phyloP scores from a whole-genome alignment of 139 green algal genomes.

The Yamagishiella unicocca region DNA sequence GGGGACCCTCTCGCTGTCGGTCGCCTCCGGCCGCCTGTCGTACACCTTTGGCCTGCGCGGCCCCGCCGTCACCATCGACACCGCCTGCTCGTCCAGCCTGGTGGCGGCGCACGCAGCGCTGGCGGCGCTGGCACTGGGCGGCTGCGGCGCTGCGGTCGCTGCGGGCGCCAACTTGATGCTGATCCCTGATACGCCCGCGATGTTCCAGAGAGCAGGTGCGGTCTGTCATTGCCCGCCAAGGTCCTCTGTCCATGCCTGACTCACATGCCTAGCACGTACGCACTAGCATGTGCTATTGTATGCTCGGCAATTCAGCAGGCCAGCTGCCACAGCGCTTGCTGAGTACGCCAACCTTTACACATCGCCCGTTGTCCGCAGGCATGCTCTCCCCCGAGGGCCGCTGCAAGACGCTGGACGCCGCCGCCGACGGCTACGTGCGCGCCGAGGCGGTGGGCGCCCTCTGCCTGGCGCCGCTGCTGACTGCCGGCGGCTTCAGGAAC shows the following conservation, averaged over 20 bases:
- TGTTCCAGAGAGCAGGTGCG: constrained; percentile 70
- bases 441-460: constrained; percentile 70
- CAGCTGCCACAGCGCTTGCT: no score
- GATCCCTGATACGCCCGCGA: constrained; percentile 67
- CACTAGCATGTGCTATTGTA: no score
- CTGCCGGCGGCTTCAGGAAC: neutral
- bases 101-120: constrained; percentile 74
- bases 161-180: constrained; percentile 70
- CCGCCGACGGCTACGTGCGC: constrained; percentile 86
- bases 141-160: constrained; percentile 55
- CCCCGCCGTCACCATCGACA: constrained; percentile 86
- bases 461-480: constrained; percentile 27
- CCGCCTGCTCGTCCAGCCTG: constrained; percentile 88
- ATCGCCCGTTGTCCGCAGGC: constrained; percentile 3
- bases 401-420: constrained; percentile 86
- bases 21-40: constrained; percentile 77
- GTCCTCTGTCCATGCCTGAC: no score
- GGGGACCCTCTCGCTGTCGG: constrained; percentile 68
- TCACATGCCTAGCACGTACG: no score
- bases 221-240: no score
- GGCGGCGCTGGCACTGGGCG: constrained; percentile 45
- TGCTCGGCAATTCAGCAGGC: no score
- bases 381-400: constrained; percentile 81
- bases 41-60: constrained; percentile 82
- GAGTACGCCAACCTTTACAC: no score